A percentile compares a stretch with the other conserved stretches of the same genome.
Evolutionary conservation across 2,329 filamentous ascomycete genomes (phyloP).

Genomic region (Claviceps purpurea): DNA sequence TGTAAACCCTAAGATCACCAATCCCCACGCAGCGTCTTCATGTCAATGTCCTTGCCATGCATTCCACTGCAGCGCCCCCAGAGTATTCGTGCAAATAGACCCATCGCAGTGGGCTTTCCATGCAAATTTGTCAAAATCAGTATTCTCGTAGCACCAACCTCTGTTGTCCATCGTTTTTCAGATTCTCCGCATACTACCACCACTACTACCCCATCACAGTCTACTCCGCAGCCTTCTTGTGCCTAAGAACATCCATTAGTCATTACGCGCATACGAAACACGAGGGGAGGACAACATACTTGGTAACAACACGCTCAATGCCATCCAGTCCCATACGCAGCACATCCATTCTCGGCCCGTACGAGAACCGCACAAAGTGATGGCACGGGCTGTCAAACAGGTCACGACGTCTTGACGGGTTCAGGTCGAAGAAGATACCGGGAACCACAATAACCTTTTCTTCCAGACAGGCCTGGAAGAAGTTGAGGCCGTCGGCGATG

Average conservation of each 20-base stretch:
- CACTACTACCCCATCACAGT: not conserved
- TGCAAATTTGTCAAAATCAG: too few species aligned
- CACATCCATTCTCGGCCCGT: conserved; percentile 69
- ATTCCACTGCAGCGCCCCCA: too few species aligned
- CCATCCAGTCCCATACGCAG: conserved; percentile 69
- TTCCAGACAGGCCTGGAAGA: conserved; percentile 85
- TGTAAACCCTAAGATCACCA: too few species aligned
- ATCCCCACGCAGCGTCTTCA: too few species aligned
- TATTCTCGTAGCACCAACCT: not conserved
- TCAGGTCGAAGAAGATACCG: conserved; percentile 95
- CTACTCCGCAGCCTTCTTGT: conserved; percentile 10
- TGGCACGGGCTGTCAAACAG: conserved; percentile 92
- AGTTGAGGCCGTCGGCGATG: conserved; percentile 88
- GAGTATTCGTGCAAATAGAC: too few species aligned
- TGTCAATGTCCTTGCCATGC: too few species aligned
- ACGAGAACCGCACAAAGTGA: conserved; percentile 76
- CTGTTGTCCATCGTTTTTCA: not conserved
- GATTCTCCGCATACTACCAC: not conserved
- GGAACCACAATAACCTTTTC: conserved; percentile 96
- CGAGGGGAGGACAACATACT: conserved; percentile 30
- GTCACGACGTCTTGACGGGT: conserved; percentile 78
- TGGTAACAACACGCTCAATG: conserved; percentile 68
- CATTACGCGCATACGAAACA: not conserved
- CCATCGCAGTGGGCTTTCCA: too few species aligned
- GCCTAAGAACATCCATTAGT: conserved; percentile 8